These are phyloP conservation scores for Blastocystis sp. DNA, from an alignment of 352 stramenopile genomes.

Conservation along the genomic window DNA sequence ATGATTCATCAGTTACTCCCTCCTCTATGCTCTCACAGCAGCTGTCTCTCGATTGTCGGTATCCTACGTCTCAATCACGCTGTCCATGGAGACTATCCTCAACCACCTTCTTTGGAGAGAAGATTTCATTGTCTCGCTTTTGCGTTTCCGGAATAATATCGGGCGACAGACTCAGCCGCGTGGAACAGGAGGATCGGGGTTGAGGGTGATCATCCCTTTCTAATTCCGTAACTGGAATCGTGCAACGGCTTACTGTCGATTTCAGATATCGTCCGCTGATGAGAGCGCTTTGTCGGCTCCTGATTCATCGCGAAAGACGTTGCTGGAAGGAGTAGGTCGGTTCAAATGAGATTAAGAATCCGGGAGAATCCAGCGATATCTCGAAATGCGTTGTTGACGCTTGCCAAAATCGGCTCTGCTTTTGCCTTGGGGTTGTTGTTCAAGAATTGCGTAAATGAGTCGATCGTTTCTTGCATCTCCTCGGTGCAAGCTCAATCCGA, in stretches of 20 bases:
- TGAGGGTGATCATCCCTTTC: neutral
- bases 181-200: neutral
- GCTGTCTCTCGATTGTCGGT: neutral
- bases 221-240: neutral
- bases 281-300: neutral
- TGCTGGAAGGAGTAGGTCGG: too few relatives aligned
- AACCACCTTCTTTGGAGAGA: conserved; percentile 14
- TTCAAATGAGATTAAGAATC: neutral
- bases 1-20: neutral
- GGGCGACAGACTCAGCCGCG: neutral
- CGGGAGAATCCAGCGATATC: neutral
- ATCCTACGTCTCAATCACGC: neutral
- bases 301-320: too few relatives aligned
- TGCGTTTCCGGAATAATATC: conserved; percentile 35
- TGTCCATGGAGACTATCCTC: neutral
- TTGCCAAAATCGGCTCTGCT: neutral
- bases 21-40: neutral
- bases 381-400: neutral
- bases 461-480: conserved; percentile 17
- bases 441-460: conserved; percentile 12
- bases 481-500: conserved; percentile 25
- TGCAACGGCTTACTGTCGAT: neutral
- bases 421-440: neutral
- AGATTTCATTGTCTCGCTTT: conserved; percentile 39
- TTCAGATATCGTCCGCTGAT: neutral